phyloP scores from a whole-genome alignment of 257 asterid species.

The Linaria vulgaris region DNA sequence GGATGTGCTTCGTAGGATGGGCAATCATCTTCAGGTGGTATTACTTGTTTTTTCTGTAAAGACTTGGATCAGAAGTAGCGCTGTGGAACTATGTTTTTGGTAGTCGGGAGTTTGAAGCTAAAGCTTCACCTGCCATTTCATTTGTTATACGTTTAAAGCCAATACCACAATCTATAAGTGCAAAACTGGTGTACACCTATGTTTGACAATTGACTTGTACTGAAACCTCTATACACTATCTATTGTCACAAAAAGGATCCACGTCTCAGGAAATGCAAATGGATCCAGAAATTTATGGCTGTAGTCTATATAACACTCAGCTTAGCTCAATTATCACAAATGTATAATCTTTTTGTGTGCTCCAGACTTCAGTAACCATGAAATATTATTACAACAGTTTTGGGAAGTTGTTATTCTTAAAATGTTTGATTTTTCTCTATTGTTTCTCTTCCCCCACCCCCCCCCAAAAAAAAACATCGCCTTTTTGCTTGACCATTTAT shows the following conservation, averaged over 20 bases:
- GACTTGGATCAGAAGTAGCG: not conserved
- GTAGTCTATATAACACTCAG: not conserved
- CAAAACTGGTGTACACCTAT: not conserved
- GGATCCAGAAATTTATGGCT: not conserved
- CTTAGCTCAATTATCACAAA: not conserved
- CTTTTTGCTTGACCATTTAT: constrained; percentile 8
- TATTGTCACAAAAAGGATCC: not conserved
- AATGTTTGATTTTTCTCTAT: constrained; percentile 9
- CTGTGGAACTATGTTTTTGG: not conserved
- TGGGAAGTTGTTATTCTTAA: constrained; percentile 11
- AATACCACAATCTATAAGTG: not conserved
- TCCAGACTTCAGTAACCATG: constrained; percentile 6
- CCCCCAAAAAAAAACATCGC: not conserved
- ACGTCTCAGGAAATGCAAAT: not conserved
- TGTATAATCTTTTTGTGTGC: not conserved
- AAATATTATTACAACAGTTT: constrained; percentile 11
- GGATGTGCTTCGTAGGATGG: not conserved
- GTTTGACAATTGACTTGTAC: not conserved
- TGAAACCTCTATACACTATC: not conserved
- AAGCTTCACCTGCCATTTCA: not conserved
- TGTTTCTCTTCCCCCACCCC: no score
- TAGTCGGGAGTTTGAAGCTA: not conserved
- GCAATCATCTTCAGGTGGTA: not conserved
- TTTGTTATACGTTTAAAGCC: not conserved
- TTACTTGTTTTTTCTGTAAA: not conserved